A percentile compares a stretch with the other conserved stretches of the same genome.
These are phyloP conservation scores for Stygiomarasmius scandens DNA, from an alignment of 1,284 basidiomycete genomes.

Conservation along the genomic window DNA sequence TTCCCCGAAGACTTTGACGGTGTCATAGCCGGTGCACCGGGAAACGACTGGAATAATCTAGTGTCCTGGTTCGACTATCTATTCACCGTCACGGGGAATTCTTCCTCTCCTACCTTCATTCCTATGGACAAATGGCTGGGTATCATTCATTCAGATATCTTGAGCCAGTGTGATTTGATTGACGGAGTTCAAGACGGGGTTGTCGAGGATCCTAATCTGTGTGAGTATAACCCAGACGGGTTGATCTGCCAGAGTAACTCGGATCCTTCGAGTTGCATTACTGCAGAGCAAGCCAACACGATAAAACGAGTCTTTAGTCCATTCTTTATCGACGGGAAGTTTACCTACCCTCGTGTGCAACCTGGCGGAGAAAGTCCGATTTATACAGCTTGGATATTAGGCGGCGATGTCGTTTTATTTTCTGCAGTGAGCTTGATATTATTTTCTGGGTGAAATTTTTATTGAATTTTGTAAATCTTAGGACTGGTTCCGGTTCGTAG, in stretches of 20 bases:
- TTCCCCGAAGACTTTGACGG: slow-evolving; percentile 25
- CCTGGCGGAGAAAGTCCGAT: slow-evolving; percentile 17
- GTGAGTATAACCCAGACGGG: slow-evolving; percentile 36
- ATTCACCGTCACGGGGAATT: slow-evolving; percentile 3
- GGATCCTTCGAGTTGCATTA: slow-evolving; percentile 32
- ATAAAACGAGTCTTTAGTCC: slow-evolving; percentile 33
- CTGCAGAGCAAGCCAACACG: slow-evolving; percentile 32
- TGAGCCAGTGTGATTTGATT: slow-evolving; percentile 32
- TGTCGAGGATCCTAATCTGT: slow-evolving; percentile 34
- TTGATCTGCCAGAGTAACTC: slow-evolving; percentile 25
- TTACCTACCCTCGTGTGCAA: slow-evolving; percentile 28
- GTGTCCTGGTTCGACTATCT: slow-evolving; percentile 9
- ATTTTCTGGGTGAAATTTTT: not conserved
- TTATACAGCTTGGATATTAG: slow-evolving; percentile 13
- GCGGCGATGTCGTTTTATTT: slow-evolving; percentile 10
- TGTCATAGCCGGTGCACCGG: slow-evolving; percentile 21
- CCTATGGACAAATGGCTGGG: slow-evolving; percentile 9
- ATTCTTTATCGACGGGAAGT: slow-evolving; percentile 32
- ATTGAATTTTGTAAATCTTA: not conserved
- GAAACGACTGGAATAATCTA: slow-evolving; percentile 15
- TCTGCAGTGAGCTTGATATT: slow-evolving; percentile 9
- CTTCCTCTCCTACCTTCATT: slow-evolving; percentile 11
- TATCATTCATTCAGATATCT: too few relatives aligned
- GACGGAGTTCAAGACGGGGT: slow-evolving; percentile 36
- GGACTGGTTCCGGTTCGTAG: slow-evolving; percentile 16